Evolutionary conservation across 352 stramenopile genomes (phyloP), one percentile per base, ranked within the genome.

Genomic region (Aphanomyces cochlioides): DNA sequence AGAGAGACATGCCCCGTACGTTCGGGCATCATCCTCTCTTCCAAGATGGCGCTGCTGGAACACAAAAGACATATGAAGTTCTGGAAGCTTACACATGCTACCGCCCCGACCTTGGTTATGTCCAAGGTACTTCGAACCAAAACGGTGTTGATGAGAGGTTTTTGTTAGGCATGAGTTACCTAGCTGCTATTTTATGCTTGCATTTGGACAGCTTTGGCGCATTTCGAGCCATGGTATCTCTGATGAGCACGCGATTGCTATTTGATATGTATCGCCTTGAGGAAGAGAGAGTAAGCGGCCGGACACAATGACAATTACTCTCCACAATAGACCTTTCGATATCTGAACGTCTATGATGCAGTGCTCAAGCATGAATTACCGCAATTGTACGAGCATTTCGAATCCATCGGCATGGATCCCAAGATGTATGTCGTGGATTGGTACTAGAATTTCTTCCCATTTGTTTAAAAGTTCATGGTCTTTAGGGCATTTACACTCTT

Each of bases 191-290:
- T 5, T 56, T 95, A 47, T 95, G 87, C 69, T 89, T 95, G 57
- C 87, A 95, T 73, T 90, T 95, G 84, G 87, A 95, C 70, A 92
- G 82, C 74, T 95, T 93, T 64, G 85, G 84, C 57, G 87, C 87
- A 47, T 95, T 95, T 74, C 92, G 92, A 73, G 85, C 85, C 17
- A 74, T 95, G 58, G 85, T 88, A 36, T 82, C 84, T 38, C 75
- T 95, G 47, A 87, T 95, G 77, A 93, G 85, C 69, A 91, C 84
- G 53, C 92, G 81, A 43, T 66, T 93, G 21, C 75, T 95, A n/a
- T 95, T 95, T 58, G 87, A 95, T 72, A 91, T 95, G 85, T 95
- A 93, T 66, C 85, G 87, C 37, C 79, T 95, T 39, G 85, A 92
- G 47, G 80, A 82, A 50, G 92, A 82, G 38, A 75, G 87, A 72